Base-by-base conservation (phyloP, 2,329 filamentous ascomycete species). In the Trichoderma brevicompactum region DNA sequence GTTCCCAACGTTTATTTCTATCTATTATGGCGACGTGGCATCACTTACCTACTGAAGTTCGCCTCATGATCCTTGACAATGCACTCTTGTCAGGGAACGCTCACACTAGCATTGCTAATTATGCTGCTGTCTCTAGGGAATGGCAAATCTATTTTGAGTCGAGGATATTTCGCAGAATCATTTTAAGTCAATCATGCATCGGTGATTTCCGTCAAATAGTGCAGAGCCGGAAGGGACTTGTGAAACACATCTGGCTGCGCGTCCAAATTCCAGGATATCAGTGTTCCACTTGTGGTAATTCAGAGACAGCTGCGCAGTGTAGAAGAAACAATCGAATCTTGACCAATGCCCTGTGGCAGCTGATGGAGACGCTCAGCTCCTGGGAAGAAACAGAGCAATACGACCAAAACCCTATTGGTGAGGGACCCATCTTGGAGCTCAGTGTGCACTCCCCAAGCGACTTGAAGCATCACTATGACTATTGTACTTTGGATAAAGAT, bases 221-320 rank as follows among this genome's bases (percentile, higher is more conserved):
- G 5, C 48, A 9, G 2, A 23, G 38, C 6, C 38, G 59, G 23
- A 52, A 38, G 59, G 8, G 19, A 2, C 32, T 62, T 6, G 32
- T 62, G 12, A 53, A 62, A 19, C 59, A 36, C 17, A 62, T 62
- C 17, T 62, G 59, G 59, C 8, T 62, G 23, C 59, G 49, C 12
- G 7, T 62, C 28, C 12, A 53, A 6, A 48, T 52, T 5, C 59
- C 48, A 10, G 9, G 5, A 44, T 53, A 28, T 23, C 12, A 7
- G 7, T 62, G 36, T 7, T 23, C 17, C n/a, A 15, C 15, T 10
- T 53, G 36, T 5, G 8, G 19, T 15, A 17, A 3, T 15, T 9
- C 36, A 15, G 49, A 53, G 7, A 41, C 36, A 17, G 38, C 2
- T 7, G 10, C 1, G 1, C 36, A 44, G 9, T 40, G 7, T 5